phyloP scores from a whole-genome alignment of 768 basidiomycete species.

The Rhizopogon vulgaris region DNA sequence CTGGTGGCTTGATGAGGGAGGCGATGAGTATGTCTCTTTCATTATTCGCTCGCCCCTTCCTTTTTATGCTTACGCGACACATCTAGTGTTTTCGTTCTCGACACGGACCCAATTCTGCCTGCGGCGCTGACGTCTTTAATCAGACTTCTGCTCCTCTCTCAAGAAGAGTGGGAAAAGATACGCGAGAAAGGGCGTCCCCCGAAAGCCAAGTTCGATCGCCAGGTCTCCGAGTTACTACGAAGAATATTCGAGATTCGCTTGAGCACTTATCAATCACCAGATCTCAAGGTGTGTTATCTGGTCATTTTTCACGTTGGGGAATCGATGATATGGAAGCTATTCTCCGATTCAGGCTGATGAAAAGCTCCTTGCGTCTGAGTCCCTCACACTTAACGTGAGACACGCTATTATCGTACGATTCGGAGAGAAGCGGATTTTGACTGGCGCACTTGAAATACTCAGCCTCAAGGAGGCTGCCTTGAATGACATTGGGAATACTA shows the following conservation, averaged over 20 bases:
- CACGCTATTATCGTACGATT: conserved; percentile 69
- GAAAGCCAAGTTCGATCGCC: conserved; percentile 51
- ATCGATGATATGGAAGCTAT: not conserved
- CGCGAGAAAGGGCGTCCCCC: conserved; percentile 65
- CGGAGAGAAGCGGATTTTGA: conserved; percentile 73
- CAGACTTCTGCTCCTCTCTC: conserved; percentile 52
- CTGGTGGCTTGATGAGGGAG: conserved; percentile 89
- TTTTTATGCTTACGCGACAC: not conserved
- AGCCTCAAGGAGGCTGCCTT: conserved; percentile 5
- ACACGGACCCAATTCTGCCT: conserved; percentile 46
- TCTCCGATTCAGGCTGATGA: conserved; percentile 44
- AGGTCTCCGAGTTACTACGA: conserved; percentile 40
- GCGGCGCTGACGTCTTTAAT: conserved; percentile 57
- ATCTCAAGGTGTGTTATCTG: conserved; percentile 35
- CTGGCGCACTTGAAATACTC: conserved; percentile 16
- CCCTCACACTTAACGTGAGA: conserved; percentile 39
- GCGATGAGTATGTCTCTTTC: conserved; percentile 67
- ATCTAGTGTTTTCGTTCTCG: conserved; percentile 50
- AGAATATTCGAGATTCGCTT: conserved; percentile 47
- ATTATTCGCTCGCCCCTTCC: not conserved
- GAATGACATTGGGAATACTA: not conserved
- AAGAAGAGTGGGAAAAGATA: conserved; percentile 54
- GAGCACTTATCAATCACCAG: conserved; percentile 47
- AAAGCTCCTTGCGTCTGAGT: conserved; percentile 24
- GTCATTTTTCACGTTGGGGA: not conserved